Evolutionary conservation across 73 alveolate species (phyloP).

Genomic region (Tetrahymena borealis): DNA sequence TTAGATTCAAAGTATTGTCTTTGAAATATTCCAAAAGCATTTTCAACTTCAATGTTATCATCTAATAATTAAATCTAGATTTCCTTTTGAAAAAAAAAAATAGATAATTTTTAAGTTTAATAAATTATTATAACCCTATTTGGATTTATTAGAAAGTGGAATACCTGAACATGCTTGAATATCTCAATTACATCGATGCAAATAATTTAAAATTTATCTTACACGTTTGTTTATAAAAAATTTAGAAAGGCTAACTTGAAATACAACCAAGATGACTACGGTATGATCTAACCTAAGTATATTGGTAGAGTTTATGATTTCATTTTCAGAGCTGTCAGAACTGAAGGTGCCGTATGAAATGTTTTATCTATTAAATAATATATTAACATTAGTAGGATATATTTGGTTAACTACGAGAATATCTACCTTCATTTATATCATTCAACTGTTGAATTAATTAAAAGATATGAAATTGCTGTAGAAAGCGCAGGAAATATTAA

Average conservation of each 20-base stretch:
- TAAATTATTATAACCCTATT: too few relatives aligned
- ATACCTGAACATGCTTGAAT: background rate
- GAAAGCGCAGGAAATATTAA: too few relatives aligned
- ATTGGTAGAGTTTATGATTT: background rate
- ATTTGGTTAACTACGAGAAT: too few relatives aligned
- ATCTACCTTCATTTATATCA: too few relatives aligned
- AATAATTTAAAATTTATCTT: background rate
- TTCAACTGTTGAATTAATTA: too few relatives aligned
- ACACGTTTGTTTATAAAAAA: background rate
- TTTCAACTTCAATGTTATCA: background rate
- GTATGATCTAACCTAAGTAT: background rate
- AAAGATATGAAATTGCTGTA: background rate
- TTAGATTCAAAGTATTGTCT: too few relatives aligned
- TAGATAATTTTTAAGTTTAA: too few relatives aligned
- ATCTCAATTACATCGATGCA: background rate
- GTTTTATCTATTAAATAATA: too few relatives aligned
- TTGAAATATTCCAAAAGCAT: too few relatives aligned
- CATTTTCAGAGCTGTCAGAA: background rate
- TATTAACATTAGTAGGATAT: too few relatives aligned
- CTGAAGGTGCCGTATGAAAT: background rate
- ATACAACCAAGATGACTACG: background rate
- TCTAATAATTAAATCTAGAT: background rate
- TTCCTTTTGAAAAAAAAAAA: background rate
- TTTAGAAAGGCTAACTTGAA: background rate
- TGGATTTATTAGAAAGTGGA: too few relatives aligned